Conservation (phyloP, 1,284 basidiomycete species). For the Pulveroboletus sp. region DNA sequence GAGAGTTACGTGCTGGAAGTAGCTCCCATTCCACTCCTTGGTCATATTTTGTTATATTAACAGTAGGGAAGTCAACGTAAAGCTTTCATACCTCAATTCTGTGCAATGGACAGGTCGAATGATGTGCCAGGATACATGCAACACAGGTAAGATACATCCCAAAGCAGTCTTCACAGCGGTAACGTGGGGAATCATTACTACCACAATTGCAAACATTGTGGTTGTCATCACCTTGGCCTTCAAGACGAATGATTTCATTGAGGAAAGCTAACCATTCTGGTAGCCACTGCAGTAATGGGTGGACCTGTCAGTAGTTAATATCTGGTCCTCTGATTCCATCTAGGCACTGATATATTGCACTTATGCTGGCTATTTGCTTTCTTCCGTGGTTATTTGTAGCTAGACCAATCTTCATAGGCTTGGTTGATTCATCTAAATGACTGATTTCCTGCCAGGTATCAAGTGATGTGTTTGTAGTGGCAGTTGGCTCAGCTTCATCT, state of each 20-base stretch:
- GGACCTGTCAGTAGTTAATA: not conserved
- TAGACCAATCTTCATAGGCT: too few species aligned
- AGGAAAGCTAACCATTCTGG: not conserved
- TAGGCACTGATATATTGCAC: not conserved
- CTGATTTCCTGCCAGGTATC: too few species aligned
- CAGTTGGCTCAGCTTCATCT: not conserved
- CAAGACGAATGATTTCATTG: slow-evolving; percentile 1
- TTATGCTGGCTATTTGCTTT: not conserved
- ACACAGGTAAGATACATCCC: not conserved
- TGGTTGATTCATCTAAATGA: not conserved
- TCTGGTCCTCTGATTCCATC: too few species aligned
- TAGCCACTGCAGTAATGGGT: slow-evolving; percentile 3
- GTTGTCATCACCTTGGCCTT: not conserved
- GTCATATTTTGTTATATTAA: not conserved
- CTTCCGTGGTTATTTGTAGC: too few species aligned
- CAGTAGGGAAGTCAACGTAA: not conserved
- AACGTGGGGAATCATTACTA: rapidly evolving
- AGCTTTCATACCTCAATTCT: not conserved
- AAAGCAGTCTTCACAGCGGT: slow-evolving; percentile 4
- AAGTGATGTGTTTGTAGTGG: not conserved
- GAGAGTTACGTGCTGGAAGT: not conserved
- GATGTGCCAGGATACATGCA: not conserved
- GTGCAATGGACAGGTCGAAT: not conserved
- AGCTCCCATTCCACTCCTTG: slow-evolving; percentile 7
- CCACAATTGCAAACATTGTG: not conserved